Conservation (phyloP, 129 eudicot genomes). For the Flaveria robusta region DNA sequence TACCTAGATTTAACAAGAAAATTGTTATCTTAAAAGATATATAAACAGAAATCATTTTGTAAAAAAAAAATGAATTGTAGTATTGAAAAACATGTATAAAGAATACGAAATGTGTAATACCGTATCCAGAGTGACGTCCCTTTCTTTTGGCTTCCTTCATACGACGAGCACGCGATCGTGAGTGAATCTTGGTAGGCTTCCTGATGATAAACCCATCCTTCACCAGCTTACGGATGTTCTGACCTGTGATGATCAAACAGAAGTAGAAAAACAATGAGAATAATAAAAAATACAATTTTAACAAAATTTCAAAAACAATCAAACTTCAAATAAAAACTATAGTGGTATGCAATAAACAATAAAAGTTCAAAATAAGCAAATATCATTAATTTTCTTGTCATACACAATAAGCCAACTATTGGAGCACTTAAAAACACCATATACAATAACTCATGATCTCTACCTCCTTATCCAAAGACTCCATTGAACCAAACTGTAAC, state of each 20-base stretch:
- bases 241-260: conserved; percentile 44
- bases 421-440: too few relatives aligned
- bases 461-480: background rate
- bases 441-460: background rate
- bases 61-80: background rate
- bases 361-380: too few relatives aligned
- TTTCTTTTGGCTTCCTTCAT: conserved; percentile 91
- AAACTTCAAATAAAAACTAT: background rate
- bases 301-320: background rate
- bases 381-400: background rate
- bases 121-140: conserved; percentile 98
- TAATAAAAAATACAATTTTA: too few relatives aligned
- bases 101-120: conserved; percentile 17
- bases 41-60: background rate
- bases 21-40: background rate
- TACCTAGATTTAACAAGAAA: conserved; percentile 45
- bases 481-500: background rate
- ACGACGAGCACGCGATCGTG: conserved; percentile 87
- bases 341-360: background rate
- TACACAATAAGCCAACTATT: background rate
- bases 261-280: background rate
- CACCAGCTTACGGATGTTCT: conserved; percentile 79
- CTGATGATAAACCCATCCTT: conserved; percentile 90
- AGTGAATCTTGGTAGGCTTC: conserved; percentile 90
- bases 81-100: background rate